Conservation (phyloP, 208 protist genomes). For the Trypanosoma rangeli region DNA sequence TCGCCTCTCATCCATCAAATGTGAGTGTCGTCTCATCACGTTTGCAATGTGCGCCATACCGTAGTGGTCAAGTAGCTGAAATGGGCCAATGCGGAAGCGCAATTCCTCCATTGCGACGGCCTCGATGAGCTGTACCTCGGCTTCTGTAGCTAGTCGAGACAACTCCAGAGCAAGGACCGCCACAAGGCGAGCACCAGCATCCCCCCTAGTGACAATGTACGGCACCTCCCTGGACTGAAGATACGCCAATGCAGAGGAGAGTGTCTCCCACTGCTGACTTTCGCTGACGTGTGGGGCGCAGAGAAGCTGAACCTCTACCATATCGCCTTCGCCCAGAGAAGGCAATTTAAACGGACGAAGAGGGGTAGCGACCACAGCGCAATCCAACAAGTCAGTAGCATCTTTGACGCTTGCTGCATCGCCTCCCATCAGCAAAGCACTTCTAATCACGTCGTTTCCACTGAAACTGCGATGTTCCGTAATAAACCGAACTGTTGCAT, state of each 20-base stretch:
- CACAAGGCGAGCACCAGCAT: slow-evolving; percentile 27
- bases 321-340: background rate
- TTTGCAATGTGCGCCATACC: slow-evolving; percentile 4
- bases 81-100: slow-evolving; percentile 20
- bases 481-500: slow-evolving; percentile 18
- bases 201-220: slow-evolving; percentile 30
- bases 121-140: slow-evolving; percentile 17
- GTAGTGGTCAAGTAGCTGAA: slow-evolving; percentile 29
- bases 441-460: background rate
- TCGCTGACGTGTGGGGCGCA: slow-evolving; percentile 3
- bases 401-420: slow-evolving; percentile 7
- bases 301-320: slow-evolving; percentile 24
- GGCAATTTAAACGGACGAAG: slow-evolving; percentile 9
- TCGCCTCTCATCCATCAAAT: slow-evolving; percentile 3
- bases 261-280: slow-evolving; percentile 2
- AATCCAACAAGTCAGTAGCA: slow-evolving; percentile 19
- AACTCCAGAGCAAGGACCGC: slow-evolving; percentile 28
- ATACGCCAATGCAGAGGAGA: slow-evolving; percentile 26
- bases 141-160: slow-evolving; percentile 15
- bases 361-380: slow-evolving; percentile 22
- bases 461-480: slow-evolving; percentile 11
- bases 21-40: slow-evolving; percentile 15
- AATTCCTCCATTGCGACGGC: slow-evolving; percentile 4
- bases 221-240: slow-evolving; percentile 27
- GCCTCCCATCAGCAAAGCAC: slow-evolving; percentile 19